Evolutionary conservation across 768 basidiomycete species (phyloP).

Genomic region (Suillus placidus): DNA sequence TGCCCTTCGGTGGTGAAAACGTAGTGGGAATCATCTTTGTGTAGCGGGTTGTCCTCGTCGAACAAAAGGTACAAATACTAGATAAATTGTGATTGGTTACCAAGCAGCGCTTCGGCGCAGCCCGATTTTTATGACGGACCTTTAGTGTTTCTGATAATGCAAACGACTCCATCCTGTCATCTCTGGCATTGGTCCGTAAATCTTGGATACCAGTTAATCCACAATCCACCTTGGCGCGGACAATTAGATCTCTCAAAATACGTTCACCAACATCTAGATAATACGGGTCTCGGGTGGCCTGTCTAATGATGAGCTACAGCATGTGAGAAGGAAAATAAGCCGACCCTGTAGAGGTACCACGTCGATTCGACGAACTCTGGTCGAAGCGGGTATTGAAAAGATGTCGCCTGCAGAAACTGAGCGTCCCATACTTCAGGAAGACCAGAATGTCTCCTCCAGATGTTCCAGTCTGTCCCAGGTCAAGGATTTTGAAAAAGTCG

Average conservation of each 20-base stretch:
- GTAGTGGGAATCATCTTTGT: slow-evolving; percentile 79
- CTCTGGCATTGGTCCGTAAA: slow-evolving; percentile 72
- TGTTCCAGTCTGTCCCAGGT: slow-evolving; percentile 74
- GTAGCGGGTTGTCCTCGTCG: slow-evolving; percentile 78
- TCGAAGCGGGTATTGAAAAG: slow-evolving; percentile 77
- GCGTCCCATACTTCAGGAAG: slow-evolving; percentile 94
- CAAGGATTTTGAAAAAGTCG: slow-evolving; percentile 9
- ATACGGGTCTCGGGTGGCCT: slow-evolving; percentile 92
- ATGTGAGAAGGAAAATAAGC: slow-evolving; percentile 22
- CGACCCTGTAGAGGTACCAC: slow-evolving; percentile 89
- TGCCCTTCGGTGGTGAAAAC: slow-evolving; percentile 98
- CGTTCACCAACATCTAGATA: slow-evolving; percentile 92
- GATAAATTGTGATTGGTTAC: slow-evolving; percentile 9
- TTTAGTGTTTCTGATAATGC: slow-evolving; percentile 92
- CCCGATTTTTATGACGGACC: slow-evolving; percentile 40
- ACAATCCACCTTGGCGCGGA: slow-evolving; percentile 80
- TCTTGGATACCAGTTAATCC: slow-evolving; percentile 85
- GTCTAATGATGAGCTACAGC: slow-evolving; percentile 14
- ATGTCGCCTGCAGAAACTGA: slow-evolving; percentile 68
- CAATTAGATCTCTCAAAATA: slow-evolving; percentile 72
- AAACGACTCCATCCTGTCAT: slow-evolving; percentile 98
- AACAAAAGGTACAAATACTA: slow-evolving; percentile 94
- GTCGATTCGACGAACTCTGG: slow-evolving; percentile 97
- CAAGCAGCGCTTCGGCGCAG: background rate
- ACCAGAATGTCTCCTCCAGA: slow-evolving; percentile 87